Conservation (phyloP, 345 rosid species). For the Salix koriyanagi region DNA sequence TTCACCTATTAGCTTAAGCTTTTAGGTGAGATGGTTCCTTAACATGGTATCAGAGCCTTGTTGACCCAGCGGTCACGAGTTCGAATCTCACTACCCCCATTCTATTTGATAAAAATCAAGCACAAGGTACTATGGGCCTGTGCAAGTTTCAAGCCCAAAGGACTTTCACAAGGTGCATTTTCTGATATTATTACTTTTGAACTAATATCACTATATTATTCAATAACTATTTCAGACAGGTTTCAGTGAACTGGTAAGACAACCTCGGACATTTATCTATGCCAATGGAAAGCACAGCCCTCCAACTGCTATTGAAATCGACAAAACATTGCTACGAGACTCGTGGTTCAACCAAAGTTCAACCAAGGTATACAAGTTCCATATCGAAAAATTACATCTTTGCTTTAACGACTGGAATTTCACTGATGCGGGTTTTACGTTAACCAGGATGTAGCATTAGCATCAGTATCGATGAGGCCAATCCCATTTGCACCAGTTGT, state of each 20-base stretch:
- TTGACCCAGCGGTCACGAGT: too few species aligned
- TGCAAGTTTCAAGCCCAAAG: too few species aligned
- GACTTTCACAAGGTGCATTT: too few species aligned
- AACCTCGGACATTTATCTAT: conserved; percentile 37
- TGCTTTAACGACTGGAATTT: not conserved
- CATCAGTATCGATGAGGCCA: conserved; percentile 42
- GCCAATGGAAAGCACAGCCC: conserved; percentile 36
- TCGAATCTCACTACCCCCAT: too few species aligned
- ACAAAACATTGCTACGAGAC: conserved; percentile 28
- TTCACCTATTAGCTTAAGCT: too few species aligned
- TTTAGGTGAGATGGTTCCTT: too few species aligned
- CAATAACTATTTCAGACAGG: conserved; percentile 23
- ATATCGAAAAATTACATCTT: not conserved
- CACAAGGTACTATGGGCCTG: too few species aligned
- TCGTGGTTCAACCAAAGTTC: conserved; percentile 38
- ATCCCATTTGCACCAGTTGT: conserved; percentile 38
- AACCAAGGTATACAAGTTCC: conserved; percentile 23
- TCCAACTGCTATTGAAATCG: conserved; percentile 42
- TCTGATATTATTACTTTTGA: too few species aligned
- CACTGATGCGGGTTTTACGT: not conserved
- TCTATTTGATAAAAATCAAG: too few species aligned
- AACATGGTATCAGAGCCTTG: too few species aligned
- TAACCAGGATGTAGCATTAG: conserved; percentile 33
- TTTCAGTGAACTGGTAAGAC: conserved; percentile 26
- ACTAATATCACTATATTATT: not conserved